Base-by-base conservation (phyloP, 129 eudicot species). In the Erigeron canadensis region DNA sequence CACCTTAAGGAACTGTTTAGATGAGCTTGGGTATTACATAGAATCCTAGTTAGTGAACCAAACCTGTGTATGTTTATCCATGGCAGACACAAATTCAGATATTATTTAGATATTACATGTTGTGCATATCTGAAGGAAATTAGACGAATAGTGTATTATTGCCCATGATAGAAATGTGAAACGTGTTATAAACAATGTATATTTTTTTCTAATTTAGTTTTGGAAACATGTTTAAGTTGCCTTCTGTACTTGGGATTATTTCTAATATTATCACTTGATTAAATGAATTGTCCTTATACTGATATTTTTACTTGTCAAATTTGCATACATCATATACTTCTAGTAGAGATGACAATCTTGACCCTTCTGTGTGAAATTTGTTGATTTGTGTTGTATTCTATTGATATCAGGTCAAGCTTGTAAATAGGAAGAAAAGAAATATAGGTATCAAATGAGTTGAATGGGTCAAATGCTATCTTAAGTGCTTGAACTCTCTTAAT, bases 101-200 rank as follows among this genome's bases (percentile, higher is more conserved):
- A 17, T 12, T 1, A 60, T 60, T 12, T 37, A 66, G 11, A 37
- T 69, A 1, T 53, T 47, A 28, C 22, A 67, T 48, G 42, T 67
- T 12, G 63, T 9, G 34, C 51, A 51, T 39, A 54, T 39, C 2
- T 70, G 74, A 17, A 53, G 60, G 60, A 48, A 46, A 39, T 41
- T 63, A 63, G 67, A 16, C n/a, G 11, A 56, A 1, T 39, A 63
- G 19, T 42, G 53, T 42, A 64, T 6, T 18, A 40, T 0, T 10
- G 53, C 37, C 5, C 6, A 13, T 18, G 56, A 66, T 44, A 21
- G 28, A 43, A 65, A 65, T 12, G 11, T 66, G 28, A 43, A 65
- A 65, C 21, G 11, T 66, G 39, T 66, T 13, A 2, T 45, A 6
- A 66, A 18, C 57, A 19, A 66, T 45, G 71, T 66, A 66, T 66